Conservation (phyloP, 768 basidiomycete genomes). For the Mrakia frigida region DNA sequence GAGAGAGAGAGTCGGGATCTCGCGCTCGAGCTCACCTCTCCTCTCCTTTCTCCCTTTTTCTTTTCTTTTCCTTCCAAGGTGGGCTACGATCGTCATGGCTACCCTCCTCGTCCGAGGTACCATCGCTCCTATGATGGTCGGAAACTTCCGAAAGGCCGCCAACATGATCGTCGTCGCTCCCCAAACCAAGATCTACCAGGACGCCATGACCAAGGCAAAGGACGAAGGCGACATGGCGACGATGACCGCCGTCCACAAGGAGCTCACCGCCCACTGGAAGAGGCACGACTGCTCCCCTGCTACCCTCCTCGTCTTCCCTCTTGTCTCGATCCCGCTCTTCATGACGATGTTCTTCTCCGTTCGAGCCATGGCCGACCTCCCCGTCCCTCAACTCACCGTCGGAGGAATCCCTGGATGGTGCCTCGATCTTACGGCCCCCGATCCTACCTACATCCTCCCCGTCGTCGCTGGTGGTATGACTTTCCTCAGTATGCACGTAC, state of each 20-base stretch:
- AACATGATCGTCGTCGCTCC: conserved; percentile 59
- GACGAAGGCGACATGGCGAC: conserved; percentile 46
- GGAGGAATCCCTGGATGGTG: conserved; percentile 66
- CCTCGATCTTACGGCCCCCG: conserved; percentile 69
- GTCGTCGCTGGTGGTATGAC: conserved; percentile 55
- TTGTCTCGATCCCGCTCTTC: conserved; percentile 70
- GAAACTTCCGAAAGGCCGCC: conserved; percentile 56
- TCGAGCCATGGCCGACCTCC: conserved; percentile 62
- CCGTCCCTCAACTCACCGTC: conserved; percentile 65
- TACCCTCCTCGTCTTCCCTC: conserved; percentile 53
- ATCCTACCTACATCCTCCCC: conserved; percentile 72
- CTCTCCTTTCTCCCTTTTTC: not conserved
- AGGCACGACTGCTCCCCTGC: conserved; percentile 62
- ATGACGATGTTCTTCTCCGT: conserved; percentile 79
- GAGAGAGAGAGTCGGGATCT: too few species aligned
- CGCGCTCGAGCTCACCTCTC: not conserved
- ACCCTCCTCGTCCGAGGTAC: conserved; percentile 58
- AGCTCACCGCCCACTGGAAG: conserved; percentile 55
- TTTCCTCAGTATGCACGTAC: conserved; percentile 64
- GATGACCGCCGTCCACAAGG: conserved; percentile 49
- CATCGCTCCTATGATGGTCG: conserved; percentile 60
- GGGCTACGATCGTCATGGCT: conserved; percentile 68
- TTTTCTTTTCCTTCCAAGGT: conserved; percentile 62
- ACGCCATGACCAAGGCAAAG: conserved; percentile 51
- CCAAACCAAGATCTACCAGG: conserved; percentile 55